These are phyloP conservation scores for Pistacia atlantica DNA, from an alignment of 345 rosid species.

Conservation along the genomic window DNA sequence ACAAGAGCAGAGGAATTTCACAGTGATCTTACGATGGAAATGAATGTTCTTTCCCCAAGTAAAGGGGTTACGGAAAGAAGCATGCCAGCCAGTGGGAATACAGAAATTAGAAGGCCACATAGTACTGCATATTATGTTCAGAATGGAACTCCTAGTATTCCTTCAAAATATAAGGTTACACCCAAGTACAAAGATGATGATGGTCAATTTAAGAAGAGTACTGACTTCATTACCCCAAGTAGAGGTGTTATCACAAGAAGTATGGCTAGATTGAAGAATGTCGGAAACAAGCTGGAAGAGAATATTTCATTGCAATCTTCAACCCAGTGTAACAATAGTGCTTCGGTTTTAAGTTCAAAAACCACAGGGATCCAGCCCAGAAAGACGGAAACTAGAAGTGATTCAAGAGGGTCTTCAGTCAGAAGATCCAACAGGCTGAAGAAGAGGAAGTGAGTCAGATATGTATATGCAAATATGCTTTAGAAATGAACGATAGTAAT, in stretches of 20 bases:
- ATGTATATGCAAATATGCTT: neutral
- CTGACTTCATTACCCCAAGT: neutral
- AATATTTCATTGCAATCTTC: neutral
- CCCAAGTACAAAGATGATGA: neutral
- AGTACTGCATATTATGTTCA: neutral
- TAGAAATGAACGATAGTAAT: neutral
- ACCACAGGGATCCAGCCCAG: neutral
- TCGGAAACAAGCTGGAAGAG: neutral
- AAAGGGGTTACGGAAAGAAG: neutral
- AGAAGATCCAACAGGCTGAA: constrained; percentile 21
- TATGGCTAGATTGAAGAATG: constrained; percentile 33
- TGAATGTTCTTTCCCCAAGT: neutral
- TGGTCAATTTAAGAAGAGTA: neutral
- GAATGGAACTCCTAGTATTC: neutral
- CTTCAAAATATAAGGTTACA: no score
- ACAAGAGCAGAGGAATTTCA: neutral
- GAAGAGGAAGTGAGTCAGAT: neutral
- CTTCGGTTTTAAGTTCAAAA: neutral
- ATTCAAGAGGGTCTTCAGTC: neutral
- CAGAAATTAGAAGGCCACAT: neutral
- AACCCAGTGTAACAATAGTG: neutral
- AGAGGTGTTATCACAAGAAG: constrained; percentile 49
- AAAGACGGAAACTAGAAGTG: neutral
- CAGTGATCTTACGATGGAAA: neutral
- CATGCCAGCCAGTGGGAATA: neutral